A percentile compares a stretch with the other conserved stretches of the same genome.
These are phyloP conservation scores for Aquilaria agallochum DNA, from an alignment of 441 rosid genomes.

Conservation along the genomic window DNA sequence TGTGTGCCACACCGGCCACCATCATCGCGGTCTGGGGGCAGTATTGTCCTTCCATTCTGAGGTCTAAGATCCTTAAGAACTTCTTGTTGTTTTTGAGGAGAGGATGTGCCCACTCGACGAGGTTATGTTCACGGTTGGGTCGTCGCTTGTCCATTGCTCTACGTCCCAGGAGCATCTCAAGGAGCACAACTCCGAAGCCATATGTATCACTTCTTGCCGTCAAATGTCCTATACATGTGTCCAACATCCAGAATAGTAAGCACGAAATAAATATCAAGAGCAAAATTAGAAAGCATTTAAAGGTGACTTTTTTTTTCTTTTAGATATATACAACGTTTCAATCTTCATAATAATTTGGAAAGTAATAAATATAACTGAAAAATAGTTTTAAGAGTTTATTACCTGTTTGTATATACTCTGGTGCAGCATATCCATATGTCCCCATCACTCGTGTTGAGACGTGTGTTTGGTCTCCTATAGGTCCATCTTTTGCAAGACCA, in stretches of 20 bases:
- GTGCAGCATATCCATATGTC: slow-evolving; percentile 98
- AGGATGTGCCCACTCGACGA: slow-evolving; percentile 98
- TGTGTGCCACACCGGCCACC: slow-evolving; percentile 76
- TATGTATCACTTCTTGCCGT: slow-evolving; percentile 96
- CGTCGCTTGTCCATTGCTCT: slow-evolving; percentile 94
- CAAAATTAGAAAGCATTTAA: too few species aligned
- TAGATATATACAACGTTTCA: too few species aligned
- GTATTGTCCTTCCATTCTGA: slow-evolving; percentile 95
- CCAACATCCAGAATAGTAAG: too few species aligned
- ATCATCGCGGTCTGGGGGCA: slow-evolving; percentile 52
- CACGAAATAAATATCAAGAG: too few species aligned
- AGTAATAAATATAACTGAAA: too few species aligned
- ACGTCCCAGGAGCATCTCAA: slow-evolving; percentile 95
- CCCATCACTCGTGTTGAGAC: slow-evolving; percentile 99
- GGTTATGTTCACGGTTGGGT: slow-evolving; percentile 90
- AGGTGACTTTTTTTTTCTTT: too few species aligned
- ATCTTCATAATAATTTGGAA: too few species aligned
- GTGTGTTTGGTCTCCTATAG: slow-evolving; percentile 98
- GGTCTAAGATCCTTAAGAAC: slow-evolving; percentile 84
- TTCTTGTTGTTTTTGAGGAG: slow-evolving; percentile 83
- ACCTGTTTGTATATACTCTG: slow-evolving; percentile 98
- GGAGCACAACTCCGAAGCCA: slow-evolving; percentile 91
- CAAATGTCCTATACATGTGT: slow-evolving; percentile 61
- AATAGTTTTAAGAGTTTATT: not conserved
- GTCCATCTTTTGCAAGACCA: slow-evolving; percentile 99